Percentiles rank a stretch among this genome's conserved stretches.
Conservation (phyloP, 768 basidiomycete genomes). For the Podaxis sp. region DNA sequence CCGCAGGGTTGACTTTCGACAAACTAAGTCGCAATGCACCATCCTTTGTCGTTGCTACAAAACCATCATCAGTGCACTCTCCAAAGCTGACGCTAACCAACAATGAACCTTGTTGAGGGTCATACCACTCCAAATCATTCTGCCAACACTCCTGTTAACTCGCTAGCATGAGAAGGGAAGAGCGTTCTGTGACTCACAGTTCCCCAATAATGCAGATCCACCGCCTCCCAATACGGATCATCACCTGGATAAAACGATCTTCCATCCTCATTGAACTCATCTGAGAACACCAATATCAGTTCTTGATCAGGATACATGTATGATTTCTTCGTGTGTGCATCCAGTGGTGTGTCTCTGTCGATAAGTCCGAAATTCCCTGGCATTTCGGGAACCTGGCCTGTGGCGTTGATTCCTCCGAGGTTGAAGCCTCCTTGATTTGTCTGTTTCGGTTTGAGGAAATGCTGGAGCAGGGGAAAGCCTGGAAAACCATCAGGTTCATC, state of each 20-base stretch:
- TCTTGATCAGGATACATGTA: conserved; percentile 50
- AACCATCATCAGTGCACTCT: neutral
- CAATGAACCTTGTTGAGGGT: conserved; percentile 42
- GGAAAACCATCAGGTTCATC: neutral
- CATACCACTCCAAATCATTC: conserved; percentile 79
- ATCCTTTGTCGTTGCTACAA: conserved; percentile 53
- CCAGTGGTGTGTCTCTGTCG: conserved; percentile 66
- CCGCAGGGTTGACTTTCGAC: conserved; percentile 35
- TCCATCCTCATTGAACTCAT: conserved; percentile 78
- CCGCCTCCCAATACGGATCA: conserved; percentile 60
- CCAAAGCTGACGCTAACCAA: neutral
- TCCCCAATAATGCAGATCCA: conserved; percentile 67
- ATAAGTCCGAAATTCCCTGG: conserved; percentile 59
- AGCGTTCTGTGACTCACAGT: conserved; percentile 33
- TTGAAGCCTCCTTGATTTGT: conserved; percentile 56
- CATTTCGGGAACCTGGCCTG: conserved; percentile 59
- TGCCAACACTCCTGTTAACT: conserved; percentile 11
- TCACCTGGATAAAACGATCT: conserved; percentile 67
- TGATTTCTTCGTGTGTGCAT: conserved; percentile 45
- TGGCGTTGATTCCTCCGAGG: conserved; percentile 66
- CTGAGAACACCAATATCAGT: conserved; percentile 63
- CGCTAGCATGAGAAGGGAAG: neutral
- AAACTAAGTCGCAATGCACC: conserved; percentile 74
- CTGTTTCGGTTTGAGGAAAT: conserved; percentile 36
- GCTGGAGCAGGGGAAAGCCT: conserved; percentile 49